Evolutionary conservation across 345 rosid genomes (phyloP).

Genomic region (Eutrema yunnanense): DNA sequence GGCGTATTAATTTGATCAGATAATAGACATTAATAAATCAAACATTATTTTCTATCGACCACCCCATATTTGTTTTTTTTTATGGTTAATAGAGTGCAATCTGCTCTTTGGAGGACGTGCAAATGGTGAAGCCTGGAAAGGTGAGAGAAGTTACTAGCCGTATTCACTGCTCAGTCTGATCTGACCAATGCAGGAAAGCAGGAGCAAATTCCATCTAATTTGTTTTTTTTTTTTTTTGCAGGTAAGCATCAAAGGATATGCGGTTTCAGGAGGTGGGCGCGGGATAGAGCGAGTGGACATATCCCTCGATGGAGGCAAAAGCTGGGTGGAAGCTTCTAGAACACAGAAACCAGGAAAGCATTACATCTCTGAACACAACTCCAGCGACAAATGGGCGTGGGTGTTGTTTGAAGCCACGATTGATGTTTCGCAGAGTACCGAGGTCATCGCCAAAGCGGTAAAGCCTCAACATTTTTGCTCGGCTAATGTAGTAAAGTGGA

Average conservation of each 20-base stretch:
- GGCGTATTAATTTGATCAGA: not conserved
- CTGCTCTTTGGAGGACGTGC: slow-evolving; percentile 89
- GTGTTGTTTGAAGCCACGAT: slow-evolving; percentile 73
- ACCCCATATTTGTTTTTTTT: slow-evolving; percentile 1
- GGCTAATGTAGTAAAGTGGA: not conserved
- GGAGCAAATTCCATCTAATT: not conserved
- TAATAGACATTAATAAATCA: not conserved
- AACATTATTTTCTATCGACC: not conserved
- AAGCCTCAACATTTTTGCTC: not conserved
- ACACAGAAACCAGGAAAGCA: slow-evolving; percentile 53
- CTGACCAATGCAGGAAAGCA: not conserved
- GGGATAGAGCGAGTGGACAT: slow-evolving; percentile 95
- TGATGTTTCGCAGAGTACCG: slow-evolving; percentile 44
- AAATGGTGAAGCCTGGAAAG: slow-evolving; percentile 76
- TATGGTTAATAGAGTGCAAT: slow-evolving; percentile 63
- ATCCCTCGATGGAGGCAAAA: slow-evolving; percentile 86
- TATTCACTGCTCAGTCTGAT: not conserved
- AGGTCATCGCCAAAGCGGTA: slow-evolving; percentile 94
- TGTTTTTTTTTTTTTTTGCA: slow-evolving; percentile 22
- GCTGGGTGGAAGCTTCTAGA: slow-evolving; percentile 83
- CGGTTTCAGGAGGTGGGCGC: slow-evolving; percentile 94
- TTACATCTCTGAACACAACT: slow-evolving; percentile 53
- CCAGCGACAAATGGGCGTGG: slow-evolving; percentile 96
- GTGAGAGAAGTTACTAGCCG: slow-evolving; percentile 31
- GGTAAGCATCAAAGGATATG: slow-evolving; percentile 82